A percentile compares a stretch with the other conserved stretches of the same genome.
Evolutionary conservation across 2,329 filamentous ascomycete species (phyloP).

Genomic region (Aspergillus brasiliensis): DNA sequence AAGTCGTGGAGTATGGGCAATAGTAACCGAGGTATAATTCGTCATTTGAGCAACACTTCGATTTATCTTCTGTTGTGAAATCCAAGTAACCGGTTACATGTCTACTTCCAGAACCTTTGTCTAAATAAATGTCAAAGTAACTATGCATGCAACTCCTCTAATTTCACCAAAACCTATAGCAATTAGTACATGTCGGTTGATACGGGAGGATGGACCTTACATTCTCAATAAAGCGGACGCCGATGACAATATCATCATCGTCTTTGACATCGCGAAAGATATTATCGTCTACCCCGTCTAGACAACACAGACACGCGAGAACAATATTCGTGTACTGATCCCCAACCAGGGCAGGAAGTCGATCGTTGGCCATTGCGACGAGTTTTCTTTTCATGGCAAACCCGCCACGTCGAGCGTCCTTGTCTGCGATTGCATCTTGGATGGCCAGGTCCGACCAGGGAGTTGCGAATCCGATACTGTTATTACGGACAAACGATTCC

Average conservation of each 20-base stretch:
- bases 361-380: neutral
- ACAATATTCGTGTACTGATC: constrained; percentile 6
- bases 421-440: neutral
- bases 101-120: no score
- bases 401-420: neutral
- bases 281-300: neutral
- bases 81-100: no score
- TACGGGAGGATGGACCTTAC: neutral
- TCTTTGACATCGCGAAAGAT: constrained; percentile 9
- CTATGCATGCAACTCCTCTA: no score
- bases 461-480: neutral
- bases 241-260: constrained; percentile 3
- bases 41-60: no score
- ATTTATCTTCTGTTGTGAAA: no score
- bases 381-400: neutral
- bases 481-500: neutral
- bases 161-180: no score
- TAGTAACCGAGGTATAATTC: no score
- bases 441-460: no score
- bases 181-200: no score
- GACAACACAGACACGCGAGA: constrained; percentile 1
- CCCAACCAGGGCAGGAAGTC: neutral
- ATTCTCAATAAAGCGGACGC: constrained; percentile 10
- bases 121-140: no score
- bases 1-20: no score